Base-by-base conservation (phyloP, 345 rosid species). In the Zanthoxylum bungeanum region DNA sequence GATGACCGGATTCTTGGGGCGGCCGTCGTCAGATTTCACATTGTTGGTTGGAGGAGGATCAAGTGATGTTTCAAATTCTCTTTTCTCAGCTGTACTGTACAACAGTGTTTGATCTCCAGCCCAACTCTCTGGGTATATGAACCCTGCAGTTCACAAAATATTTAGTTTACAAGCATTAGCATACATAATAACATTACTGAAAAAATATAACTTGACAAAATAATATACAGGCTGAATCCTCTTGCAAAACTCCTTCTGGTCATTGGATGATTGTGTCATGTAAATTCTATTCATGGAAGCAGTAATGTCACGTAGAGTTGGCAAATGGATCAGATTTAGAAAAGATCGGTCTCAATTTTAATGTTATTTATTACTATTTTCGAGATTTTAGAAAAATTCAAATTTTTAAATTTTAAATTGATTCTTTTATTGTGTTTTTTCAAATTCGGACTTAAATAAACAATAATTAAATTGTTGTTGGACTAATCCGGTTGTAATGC, bases 101-200 rank as follows among this genome's bases (percentile, higher is more conserved):
- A 92, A 72, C 24, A 95, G 73, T 30, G 84, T 92, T 51, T 85
- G 98, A 71, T 92, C 98, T 67, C 95, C 96, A 24, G 85, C 98
- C 97, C 98, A 89, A 42, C 63, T 82, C 25, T 80, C 85, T 3
- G 97, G 97, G 72, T 92, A 87, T 57, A 92, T 77, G 73, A 95
- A 91, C 62, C 89, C 93, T 92, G 84, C 62, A 17, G n/a, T 1
- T 57, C 50, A n/a, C 28, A 70, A 56, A 46, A n/a, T 9, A 25
- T 50, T 34, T 24, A 2, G 11, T 46, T 3, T 36, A 24, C 34
- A 16, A 27, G 70, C 31, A 62, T 52, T 9, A 31, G 17, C 34
- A 24, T 7, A 22, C 10, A 19, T 44, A 44, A 44, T 4, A 44
- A 4, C 1, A 19, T 44, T 42, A n/a, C n/a, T 46, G 12, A 36